These are phyloP conservation scores for Xylaria multiplex DNA, from an alignment of 2,329 filamentous ascomycete species.

Conservation along the genomic window DNA sequence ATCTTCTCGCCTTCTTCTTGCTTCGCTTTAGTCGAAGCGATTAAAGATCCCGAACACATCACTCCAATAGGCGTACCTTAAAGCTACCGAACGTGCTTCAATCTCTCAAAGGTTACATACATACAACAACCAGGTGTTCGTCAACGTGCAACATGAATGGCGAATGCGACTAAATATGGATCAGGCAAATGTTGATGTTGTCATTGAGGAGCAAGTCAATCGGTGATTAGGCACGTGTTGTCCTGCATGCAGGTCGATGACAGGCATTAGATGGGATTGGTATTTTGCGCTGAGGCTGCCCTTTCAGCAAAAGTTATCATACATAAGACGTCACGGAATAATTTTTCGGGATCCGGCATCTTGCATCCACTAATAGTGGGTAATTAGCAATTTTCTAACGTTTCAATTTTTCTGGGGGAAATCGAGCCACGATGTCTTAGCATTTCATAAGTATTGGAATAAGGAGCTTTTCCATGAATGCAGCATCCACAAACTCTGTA, in stretches of 20 bases:
- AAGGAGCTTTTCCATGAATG: not conserved
- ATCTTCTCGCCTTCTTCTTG: not conserved
- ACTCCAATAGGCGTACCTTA: not conserved
- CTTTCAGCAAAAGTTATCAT: not conserved
- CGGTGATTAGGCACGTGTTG: conserved; percentile 35
- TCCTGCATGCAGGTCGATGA: conserved; percentile 36
- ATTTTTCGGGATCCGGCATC: conserved; percentile 34
- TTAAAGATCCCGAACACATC: no score
- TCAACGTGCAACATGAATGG: conserved; percentile 11
- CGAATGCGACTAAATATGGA: conserved; percentile 15
- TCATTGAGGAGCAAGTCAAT: conserved; percentile 31
- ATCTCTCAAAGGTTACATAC: not conserved
- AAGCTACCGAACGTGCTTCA: not conserved
- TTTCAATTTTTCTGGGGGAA: not conserved
- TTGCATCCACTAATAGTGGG: conserved; percentile 27
- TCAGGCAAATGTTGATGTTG: conserved; percentile 31
- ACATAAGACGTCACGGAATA: conserved; percentile 14
- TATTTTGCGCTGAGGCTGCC: conserved; percentile 26
- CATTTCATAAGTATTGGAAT: no score
- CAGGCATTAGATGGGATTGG: conserved; percentile 28
- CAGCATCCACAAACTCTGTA: no score
- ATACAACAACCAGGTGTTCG: not conserved
- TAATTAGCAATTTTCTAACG: not conserved
- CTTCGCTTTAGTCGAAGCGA: not conserved
- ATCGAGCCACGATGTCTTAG: not conserved